Percentiles rank a stretch among this genome's conserved stretches.
phyloP scores from a whole-genome alignment of 2,329 filamentous ascomycete species.

The Pseudogymnoascus sp. region DNA sequence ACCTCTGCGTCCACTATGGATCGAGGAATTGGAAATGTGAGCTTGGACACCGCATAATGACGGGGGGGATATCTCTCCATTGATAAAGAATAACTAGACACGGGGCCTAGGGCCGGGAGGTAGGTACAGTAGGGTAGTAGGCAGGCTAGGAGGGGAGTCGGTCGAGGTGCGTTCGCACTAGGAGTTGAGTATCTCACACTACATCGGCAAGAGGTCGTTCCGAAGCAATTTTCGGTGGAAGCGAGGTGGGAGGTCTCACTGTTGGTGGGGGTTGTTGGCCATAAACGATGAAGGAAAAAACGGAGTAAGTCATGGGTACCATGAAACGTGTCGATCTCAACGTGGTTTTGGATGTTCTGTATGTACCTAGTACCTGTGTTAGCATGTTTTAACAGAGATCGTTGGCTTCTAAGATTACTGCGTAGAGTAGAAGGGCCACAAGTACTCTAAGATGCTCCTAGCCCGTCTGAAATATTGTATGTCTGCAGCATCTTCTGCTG shows the following conservation, averaged over 20 bases:
- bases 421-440: not conserved
- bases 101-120: not conserved
- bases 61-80: constrained; percentile 4
- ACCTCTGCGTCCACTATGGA: constrained; percentile 2
- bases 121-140: not conserved
- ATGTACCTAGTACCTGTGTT: not conserved
- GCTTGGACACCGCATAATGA: not conserved
- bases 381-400: not conserved
- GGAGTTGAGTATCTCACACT: not conserved
- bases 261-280: not conserved
- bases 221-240: not conserved
- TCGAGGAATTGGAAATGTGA: constrained; percentile 3
- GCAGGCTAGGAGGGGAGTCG: not conserved
- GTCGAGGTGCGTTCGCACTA: not conserved
- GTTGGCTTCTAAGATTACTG: not conserved
- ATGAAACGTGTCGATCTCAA: not conserved
- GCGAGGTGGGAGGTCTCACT: constrained; percentile 4
- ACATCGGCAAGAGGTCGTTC: not conserved
- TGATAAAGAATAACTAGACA: not conserved
- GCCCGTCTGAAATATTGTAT: not conserved
- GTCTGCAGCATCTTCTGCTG: not conserved
- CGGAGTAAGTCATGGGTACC: not conserved
- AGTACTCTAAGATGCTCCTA: not conserved
- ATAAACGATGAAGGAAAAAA: not conserved
- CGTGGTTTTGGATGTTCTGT: not conserved